Base-by-base conservation (phyloP, 164 flowering plant species). In the Platanus orientalis region DNA sequence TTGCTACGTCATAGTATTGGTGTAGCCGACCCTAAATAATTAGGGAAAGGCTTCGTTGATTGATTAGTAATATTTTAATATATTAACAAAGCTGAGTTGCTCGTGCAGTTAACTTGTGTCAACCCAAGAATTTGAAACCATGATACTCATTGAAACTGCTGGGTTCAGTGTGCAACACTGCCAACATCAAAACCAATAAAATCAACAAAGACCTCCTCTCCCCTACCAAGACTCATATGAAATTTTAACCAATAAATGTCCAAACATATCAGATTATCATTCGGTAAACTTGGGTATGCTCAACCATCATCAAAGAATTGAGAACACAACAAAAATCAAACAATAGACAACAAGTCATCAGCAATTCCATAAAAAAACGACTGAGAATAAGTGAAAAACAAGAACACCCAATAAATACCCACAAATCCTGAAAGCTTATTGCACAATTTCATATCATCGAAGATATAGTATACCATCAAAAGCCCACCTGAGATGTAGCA, bases 401-500 rank as follows among this genome's bases (percentile, higher is more conserved):
- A 10, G 17, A 42, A 42, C 13, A 45, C 49, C 3, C 49, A 17
- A 45, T 16, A 45, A 45, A 16, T 2, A 45, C n/a, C 49, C 49
- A 45, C 49, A 19, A 16, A 45, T 17, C 6, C 16, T 16, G 6
- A 45, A 10, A 10, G 47, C 47, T 13, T 17, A 45, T 45, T 2
- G 20, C 4, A 2, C 6, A 45, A 13, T 2, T 13, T 19, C 16
- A 45, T 45, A 45, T 14, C 3, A 16, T 2, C 20, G 19, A 4
- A 45, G 2, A 14, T 34, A 16, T 17, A 11, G 16, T 6, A 45
- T 45, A 3, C 19, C 20, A 45, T 45, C 49, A 19, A 45, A 16
- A 19, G 2, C 40, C 48, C 58, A 89, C 96, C 86, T 73, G 84
- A 30, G 97, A 76, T 50, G 81, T 80, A 28, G 97, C 97, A 23